Base-by-base conservation (phyloP, 164 flowering plant species). In the Macadamia integrifolia region DNA sequence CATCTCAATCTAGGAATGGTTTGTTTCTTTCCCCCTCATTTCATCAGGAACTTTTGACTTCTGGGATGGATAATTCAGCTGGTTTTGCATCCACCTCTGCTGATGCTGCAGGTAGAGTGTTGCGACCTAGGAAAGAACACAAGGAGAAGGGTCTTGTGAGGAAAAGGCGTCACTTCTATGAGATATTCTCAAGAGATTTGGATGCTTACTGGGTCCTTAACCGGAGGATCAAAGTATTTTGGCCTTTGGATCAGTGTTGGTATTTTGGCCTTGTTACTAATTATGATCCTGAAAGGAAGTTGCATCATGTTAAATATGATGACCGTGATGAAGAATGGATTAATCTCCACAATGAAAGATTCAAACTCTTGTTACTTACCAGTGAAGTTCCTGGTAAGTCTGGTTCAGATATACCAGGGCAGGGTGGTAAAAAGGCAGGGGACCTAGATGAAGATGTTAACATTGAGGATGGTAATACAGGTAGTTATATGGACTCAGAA, bases 181-280 rank as follows among this genome's bases (percentile, higher is more conserved):
- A 95, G 74, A 70, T 95, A 50, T 57, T 72, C 29, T 74, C 74
- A 46, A 66, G 73, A 30, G 86, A 88, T 60, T 65, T 87, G 64
- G 93, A 92, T 84, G 84, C 88, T 0, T 58, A 63, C 62, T 92
- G 97, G 99, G 86, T 86, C 42, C 60, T 95, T 74, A 88, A 92
- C 66, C 75, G 81, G 53, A 83, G 82, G 75, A 91, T 92, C 71
- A 92, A 92, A 76, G 84, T 95, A 17, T 91, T 86, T 76, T 91
- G 99, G 99, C 99, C 99, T 58, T 75, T 92, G 84, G 99, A 95
- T 70, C 72, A 91, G 80, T 85, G 81, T 71, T 95, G 99, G 99
- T 92, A 95, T 70, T 75, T 80, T 81, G 99, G 99, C 58, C 83
- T 87, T 69, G 84, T 95, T 8, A 80, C 74, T 66, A 81, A 77